Evolutionary conservation across 179 eudicot species (phyloP).

Genomic region (Spinacia oleracea): DNA sequence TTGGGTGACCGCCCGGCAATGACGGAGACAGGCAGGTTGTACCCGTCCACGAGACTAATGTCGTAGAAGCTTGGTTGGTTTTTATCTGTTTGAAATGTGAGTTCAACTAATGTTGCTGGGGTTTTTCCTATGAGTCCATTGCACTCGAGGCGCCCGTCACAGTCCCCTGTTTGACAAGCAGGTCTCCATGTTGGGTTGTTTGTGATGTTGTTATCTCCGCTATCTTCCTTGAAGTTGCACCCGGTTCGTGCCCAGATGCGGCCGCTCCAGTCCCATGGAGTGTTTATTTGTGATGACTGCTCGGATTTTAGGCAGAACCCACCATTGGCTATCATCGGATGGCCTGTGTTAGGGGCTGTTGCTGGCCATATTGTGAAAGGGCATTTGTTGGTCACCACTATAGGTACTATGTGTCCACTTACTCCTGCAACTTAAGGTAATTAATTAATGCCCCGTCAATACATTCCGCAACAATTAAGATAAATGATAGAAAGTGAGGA

Average conservation of each 20-base stretch:
- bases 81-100: conserved; percentile 50
- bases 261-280: conserved; percentile 71
- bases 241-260: conserved; percentile 79
- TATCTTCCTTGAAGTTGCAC: conserved; percentile 44
- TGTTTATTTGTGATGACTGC: conserved; percentile 31
- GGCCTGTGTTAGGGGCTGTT: conserved; percentile 67
- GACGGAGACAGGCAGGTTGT: conserved; percentile 66
- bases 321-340: conserved; percentile 57
- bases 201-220: conserved; percentile 4
- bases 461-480: too few species aligned
- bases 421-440: conserved; percentile 32
- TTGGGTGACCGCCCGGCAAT: conserved; percentile 17
- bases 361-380: conserved; percentile 85
- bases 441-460: too few species aligned
- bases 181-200: conserved; percentile 23
- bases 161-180: conserved; percentile 72
- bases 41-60: conserved; percentile 81
- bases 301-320: conserved; percentile 59
- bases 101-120: conserved; percentile 65
- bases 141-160: conserved; percentile 59
- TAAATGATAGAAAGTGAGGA: too few species aligned
- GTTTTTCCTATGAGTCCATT: conserved; percentile 63
- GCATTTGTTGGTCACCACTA: conserved; percentile 61
- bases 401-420: conserved; percentile 40
- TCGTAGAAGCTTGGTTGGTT: conserved; percentile 61